Conservation (phyloP, 1,139 yeast species). For the Spencermartinsiella ligniputridi region DNA sequence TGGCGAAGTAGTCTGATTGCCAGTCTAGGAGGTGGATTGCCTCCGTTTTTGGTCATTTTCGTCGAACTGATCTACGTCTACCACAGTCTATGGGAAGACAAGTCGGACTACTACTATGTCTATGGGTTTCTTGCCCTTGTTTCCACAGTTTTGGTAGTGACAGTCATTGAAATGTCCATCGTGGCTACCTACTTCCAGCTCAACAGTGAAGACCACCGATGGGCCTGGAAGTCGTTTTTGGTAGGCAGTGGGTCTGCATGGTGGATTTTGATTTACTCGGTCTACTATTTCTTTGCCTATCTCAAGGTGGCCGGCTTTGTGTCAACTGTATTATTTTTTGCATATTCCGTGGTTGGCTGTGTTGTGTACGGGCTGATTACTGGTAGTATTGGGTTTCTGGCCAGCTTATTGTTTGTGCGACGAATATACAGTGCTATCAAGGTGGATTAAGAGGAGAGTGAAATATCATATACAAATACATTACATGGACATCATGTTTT, state of each 20-base stretch:
- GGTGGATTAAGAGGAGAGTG: constrained; percentile 49
- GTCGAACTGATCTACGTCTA: constrained; percentile 73
- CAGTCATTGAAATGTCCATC: constrained; percentile 70
- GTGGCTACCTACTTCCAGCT: constrained; percentile 64
- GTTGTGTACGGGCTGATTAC: constrained; percentile 62
- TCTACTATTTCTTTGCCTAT: constrained; percentile 53
- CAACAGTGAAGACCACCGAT: constrained; percentile 56
- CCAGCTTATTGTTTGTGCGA: constrained; percentile 58
- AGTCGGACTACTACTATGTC: constrained; percentile 72
- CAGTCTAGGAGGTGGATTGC: constrained; percentile 50
- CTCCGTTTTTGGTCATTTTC: constrained; percentile 77
- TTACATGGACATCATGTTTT: too few relatives aligned
- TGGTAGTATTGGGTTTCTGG: constrained; percentile 69
- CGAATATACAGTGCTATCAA: constrained; percentile 56
- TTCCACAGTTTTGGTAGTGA: constrained; percentile 52
- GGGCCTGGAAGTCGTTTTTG: constrained; percentile 84
- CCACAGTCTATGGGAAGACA: constrained; percentile 76
- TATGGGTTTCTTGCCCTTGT: constrained; percentile 73
- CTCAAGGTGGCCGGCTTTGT: constrained; percentile 48
- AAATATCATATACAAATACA: too few relatives aligned
- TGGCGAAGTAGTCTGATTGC: constrained; percentile 31
- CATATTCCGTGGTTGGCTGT: constrained; percentile 66
- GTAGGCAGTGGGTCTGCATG: constrained; percentile 69
- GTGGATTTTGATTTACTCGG: constrained; percentile 64
- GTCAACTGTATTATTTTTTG: constrained; percentile 64